phyloP scores from a whole-genome alignment of 106 monocot genomes.

The Acorus calamus region DNA sequence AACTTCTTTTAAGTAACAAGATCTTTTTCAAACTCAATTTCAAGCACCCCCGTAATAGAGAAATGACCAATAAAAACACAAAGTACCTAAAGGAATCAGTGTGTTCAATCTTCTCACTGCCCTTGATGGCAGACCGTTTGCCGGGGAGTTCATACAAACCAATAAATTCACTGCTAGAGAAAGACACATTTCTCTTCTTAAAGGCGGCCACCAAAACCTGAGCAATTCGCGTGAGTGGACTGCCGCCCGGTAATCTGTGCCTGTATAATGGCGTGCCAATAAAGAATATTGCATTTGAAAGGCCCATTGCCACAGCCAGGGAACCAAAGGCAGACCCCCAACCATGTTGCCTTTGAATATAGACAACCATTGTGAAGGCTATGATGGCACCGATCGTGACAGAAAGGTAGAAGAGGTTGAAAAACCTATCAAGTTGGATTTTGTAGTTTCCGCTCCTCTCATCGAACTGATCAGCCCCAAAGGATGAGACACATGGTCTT shows the following conservation, averaged over 20 bases:
- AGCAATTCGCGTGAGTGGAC: slow-evolving; percentile 73
- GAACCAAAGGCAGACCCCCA: slow-evolving; percentile 84
- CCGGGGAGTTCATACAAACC: slow-evolving; percentile 74
- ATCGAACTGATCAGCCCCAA: slow-evolving; percentile 94
- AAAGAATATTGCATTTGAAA: slow-evolving; percentile 71
- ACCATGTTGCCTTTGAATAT: slow-evolving; percentile 70
- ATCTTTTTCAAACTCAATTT: too few species aligned
- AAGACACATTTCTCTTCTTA: slow-evolving; percentile 53
- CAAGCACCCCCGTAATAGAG: too few species aligned
- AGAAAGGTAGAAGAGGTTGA: slow-evolving; percentile 86
- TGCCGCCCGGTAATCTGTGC: slow-evolving; percentile 75
- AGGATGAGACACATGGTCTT: slow-evolving; percentile 84
- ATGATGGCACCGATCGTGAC: slow-evolving; percentile 72
- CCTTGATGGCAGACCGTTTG: slow-evolving; percentile 66
- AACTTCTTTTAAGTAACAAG: too few species aligned
- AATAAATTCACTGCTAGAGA: slow-evolving; percentile 36
- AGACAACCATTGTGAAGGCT: slow-evolving; percentile 84
- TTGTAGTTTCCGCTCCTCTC: slow-evolving; percentile 53
- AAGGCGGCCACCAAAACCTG: slow-evolving; percentile 82
- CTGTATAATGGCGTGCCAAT: slow-evolving; percentile 72
- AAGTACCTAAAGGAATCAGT: slow-evolving; percentile 63
- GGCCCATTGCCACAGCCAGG: slow-evolving; percentile 70
- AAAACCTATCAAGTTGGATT: slow-evolving; percentile 60
- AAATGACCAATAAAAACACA: too few species aligned
- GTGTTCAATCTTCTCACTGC: slow-evolving; percentile 80